Conservation (phyloP, 345 rosid species). For the Syzygium grande region DNA sequence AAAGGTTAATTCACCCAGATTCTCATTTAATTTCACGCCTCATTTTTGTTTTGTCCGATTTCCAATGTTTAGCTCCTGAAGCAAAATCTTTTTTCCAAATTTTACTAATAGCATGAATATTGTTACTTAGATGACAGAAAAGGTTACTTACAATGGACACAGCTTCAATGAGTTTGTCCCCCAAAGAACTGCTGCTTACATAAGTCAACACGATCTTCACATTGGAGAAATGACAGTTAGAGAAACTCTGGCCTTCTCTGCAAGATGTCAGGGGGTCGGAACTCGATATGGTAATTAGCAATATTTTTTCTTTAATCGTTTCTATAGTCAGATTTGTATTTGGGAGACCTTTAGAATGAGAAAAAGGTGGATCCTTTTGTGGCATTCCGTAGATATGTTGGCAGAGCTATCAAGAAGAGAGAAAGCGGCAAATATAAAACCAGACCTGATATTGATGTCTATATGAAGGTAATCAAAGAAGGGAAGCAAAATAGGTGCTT, state of each 20-base stretch:
- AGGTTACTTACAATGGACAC: conserved; percentile 35
- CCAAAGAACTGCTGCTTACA: background rate
- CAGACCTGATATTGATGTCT: conserved; percentile 67
- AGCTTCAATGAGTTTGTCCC: background rate
- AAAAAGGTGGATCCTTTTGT: background rate
- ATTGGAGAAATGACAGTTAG: background rate
- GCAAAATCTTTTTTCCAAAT: background rate
- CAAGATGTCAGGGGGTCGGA: conserved; percentile 76
- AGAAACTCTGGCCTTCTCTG: conserved; percentile 43
- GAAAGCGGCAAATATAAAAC: conserved; percentile 59
- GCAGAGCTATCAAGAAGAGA: conserved; percentile 73
- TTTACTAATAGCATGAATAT: background rate
- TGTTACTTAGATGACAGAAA: conserved; percentile 17
- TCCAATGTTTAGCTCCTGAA: background rate
- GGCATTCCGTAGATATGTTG: conserved; percentile 45
- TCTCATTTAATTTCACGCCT: background rate
- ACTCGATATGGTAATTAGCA: conserved; percentile 36
- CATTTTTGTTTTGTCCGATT: background rate
- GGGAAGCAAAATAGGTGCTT: background rate
- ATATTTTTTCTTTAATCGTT: background rate
- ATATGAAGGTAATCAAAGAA: conserved; percentile 59
- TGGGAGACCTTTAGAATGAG: background rate
- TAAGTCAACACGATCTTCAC: background rate
- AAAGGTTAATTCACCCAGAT: background rate
- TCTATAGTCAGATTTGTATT: background rate